A percentile compares a stretch with the other conserved stretches of the same genome.
Conservation (phyloP, 441 rosid genomes). For the Gossypium schwendimanii region DNA sequence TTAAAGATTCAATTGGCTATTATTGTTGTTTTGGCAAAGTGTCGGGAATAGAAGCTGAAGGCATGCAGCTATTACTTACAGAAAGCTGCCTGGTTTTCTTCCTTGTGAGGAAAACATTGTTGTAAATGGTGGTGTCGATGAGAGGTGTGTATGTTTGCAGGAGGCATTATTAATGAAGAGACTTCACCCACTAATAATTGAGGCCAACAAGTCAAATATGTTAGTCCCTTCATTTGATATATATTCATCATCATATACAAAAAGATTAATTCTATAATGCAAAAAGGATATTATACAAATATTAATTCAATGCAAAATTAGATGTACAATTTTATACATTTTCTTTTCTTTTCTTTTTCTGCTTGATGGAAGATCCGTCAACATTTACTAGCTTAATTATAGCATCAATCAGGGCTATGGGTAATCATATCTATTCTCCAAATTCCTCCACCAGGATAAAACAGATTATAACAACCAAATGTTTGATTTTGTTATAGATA, state of each 20-base stretch:
- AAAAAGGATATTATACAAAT: background rate
- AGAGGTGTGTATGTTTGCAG: background rate
- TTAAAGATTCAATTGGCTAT: background rate
- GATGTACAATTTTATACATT: too few relatives aligned
- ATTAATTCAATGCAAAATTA: too few relatives aligned
- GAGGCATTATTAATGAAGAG: conserved; percentile 6
- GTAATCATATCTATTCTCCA: background rate
- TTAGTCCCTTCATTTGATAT: conserved; percentile 4
- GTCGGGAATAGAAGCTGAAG: background rate
- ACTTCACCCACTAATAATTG: conserved; percentile 9
- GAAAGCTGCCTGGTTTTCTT: background rate
- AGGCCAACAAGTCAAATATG: conserved; percentile 12
- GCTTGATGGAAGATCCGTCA: too few relatives aligned
- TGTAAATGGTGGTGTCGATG: background rate
- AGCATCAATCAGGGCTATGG: background rate
- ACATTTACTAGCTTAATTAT: background rate
- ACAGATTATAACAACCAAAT: background rate
- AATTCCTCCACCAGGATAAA: conserved; percentile 5
- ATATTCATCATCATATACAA: background rate
- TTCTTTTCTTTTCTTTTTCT: too few relatives aligned
- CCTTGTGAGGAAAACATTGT: background rate
- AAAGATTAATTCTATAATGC: background rate
- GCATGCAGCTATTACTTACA: background rate
- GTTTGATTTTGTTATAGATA: background rate
- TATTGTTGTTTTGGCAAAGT: background rate